Evolutionary conservation across 805 yeast species (phyloP), one percentile per base, ranked within the genome.

Genomic region (Ogataea allantospora): DNA sequence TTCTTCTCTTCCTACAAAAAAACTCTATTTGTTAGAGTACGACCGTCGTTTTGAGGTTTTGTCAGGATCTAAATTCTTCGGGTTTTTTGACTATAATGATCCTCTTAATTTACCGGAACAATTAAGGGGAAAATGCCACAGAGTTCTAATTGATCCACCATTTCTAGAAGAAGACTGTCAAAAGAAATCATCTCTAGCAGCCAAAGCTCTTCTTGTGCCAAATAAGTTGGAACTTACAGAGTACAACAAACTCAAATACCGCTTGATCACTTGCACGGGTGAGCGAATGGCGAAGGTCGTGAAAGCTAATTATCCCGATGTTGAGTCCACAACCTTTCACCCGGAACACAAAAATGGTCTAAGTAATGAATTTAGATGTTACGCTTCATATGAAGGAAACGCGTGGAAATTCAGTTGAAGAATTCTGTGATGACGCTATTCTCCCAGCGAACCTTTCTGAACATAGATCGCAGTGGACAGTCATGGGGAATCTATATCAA

Each of bases 341-440:
- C 96, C 96, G 1, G 83, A 81, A 48, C 96, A 88, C 54, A 80
- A 79, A 40, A 84, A 85, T 52, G 95, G 95, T 0, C 68, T 88
- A 43, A 81, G 89, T 54, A 88, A 88, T 56, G 96, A 88, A 60
- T 88, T 86, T 61, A 68, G 85, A 51, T 88, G 96, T 51, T 88
- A 86, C 55, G 87, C 96, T 1, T 72, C 78, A 24, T 86, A 75
- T 50, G 93, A 83, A 56, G 76, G 93, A 42, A 51, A 60, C 2
- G 58, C 69, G 38, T 87, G 95, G 96, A 72, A 66, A 42, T 82
- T 73, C 49, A 54, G 23, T 13, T 23, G 28, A 32, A 27, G 13
- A 17, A n/a, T 20, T n/a, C n/a, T n/a, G n/a, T n/a, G n/a, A n/a
- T n/a, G n/a, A n/a, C n/a, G n/a, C n/a, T n/a, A n/a, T n/a, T n/a